Evolutionary conservation across 306 rosid genomes (phyloP), one percentile per base, ranked within the genome.

Genomic region (Carpinus viminea): DNA sequence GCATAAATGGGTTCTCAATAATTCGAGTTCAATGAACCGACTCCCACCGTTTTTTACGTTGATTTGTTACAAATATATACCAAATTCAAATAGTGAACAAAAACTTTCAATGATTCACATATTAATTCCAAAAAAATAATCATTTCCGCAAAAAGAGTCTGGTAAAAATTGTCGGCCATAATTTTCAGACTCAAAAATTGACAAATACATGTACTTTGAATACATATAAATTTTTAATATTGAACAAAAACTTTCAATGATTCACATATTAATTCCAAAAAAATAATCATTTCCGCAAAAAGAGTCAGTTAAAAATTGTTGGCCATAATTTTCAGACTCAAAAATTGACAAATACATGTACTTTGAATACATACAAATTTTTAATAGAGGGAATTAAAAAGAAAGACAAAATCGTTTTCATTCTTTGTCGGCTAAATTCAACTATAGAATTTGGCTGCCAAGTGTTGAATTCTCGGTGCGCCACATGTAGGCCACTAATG

Each of bases 381-480:
- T 11, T 1, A 31, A 31, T 31, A 31, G 34, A 31, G 34, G 2
- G 34, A 31, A 31, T 31, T 31, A 31, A 31, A 31, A 31, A 31
- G 34, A 31, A 56, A 74, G 53, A 83, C 81, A 52, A 18, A 66
- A 24, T 77, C 75, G 56, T 75, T 80, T 68, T 70, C 83, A 60
- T 75, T 83, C 85, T 52, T 78, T 87, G 93, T 85, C 88, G 76
- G 75, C 83, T 54, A 57, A 78, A 65, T 76, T 69, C 77, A 80
- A 72, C 81, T 59, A 38, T 45, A 52, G 16, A 75, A 61, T 70
- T 72, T 24, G 68, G 81, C 78, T 54, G 78, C 91, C 90, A 89
- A 78, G 76, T 76, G 90, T 83, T 28, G 79, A 57, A 72, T 31
- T 55, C 31, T 9, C 10, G 31, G 52, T 24, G 77, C 54, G 8